Percentiles rank a stretch among this genome's conserved stretches.
phyloP scores from a whole-genome alignment of 306 rosid species.

The Prunus campanulata region DNA sequence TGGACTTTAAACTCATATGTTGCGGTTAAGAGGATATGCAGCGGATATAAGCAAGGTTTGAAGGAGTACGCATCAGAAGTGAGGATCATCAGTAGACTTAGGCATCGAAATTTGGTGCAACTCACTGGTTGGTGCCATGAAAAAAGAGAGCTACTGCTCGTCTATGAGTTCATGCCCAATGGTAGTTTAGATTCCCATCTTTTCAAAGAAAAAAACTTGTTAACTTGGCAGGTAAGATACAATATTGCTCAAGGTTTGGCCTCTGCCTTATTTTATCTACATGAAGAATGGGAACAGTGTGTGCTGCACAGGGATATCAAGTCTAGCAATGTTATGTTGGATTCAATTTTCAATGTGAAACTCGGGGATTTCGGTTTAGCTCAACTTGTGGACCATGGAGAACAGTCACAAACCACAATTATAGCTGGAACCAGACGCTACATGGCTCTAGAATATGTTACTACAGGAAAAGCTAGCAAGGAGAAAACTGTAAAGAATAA shows the following conservation, averaged over 20 bases:
- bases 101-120: conserved; percentile 12
- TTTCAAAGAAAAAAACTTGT: not conserved
- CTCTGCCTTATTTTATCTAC: too few relatives aligned
- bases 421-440: too few relatives aligned
- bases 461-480: not conserved
- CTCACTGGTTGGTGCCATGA: conserved; percentile 15
- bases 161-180: not conserved
- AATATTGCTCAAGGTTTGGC: too few relatives aligned
- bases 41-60: not conserved
- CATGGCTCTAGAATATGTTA: not conserved
- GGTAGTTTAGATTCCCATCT: not conserved
- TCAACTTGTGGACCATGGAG: too few relatives aligned
- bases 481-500: too few relatives aligned
- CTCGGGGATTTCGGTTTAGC: too few relatives aligned
- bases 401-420: too few relatives aligned
- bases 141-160: not conserved
- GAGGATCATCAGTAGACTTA: conserved; percentile 5
- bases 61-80: not conserved
- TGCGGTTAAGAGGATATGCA: conserved; percentile 5
- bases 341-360: too few relatives aligned
- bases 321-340: too few relatives aligned
- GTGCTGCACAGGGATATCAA: too few relatives aligned
- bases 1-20: not conserved
- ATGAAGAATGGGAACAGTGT: too few relatives aligned
- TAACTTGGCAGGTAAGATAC: too few relatives aligned